These are phyloP conservation scores for Hygrocybe coccinea DNA, from an alignment of 768 basidiomycete genomes.

Conservation along the genomic window DNA sequence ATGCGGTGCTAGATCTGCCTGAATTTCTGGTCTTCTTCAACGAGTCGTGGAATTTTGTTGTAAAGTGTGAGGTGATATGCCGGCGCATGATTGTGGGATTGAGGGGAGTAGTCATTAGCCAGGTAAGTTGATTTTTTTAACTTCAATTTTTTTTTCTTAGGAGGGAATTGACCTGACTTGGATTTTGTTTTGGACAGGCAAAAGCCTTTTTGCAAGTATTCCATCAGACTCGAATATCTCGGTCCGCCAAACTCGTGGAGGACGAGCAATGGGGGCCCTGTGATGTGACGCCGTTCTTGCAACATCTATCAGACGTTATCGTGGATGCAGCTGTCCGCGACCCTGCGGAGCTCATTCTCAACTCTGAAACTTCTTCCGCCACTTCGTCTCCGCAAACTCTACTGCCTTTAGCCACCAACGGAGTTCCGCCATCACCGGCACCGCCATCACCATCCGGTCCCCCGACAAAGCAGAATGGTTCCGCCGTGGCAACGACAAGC, in stretches of 20 bases:
- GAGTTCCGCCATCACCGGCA: slow-evolving; percentile 13
- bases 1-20: slow-evolving; percentile 62
- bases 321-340: slow-evolving; percentile 80
- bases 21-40: slow-evolving; percentile 82
- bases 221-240: slow-evolving; percentile 74
- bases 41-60: slow-evolving; percentile 84
- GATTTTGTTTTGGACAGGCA: slow-evolving; percentile 44
- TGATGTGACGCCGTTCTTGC: slow-evolving; percentile 63
- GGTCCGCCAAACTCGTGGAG: slow-evolving; percentile 86
- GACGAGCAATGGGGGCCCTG: slow-evolving; percentile 91
- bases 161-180: slow-evolving; percentile 1
- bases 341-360: slow-evolving; percentile 59
- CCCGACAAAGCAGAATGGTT: slow-evolving; percentile 15
- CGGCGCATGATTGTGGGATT: slow-evolving; percentile 90
- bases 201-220: slow-evolving; percentile 83
- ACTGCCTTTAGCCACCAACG: slow-evolving; percentile 16
- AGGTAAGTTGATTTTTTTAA: slow-evolving; percentile 43
- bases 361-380: slow-evolving; percentile 21
- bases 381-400: slow-evolving; percentile 13
- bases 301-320: slow-evolving; percentile 67
- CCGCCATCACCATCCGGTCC: slow-evolving; percentile 15
- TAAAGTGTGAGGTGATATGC: slow-evolving; percentile 80
- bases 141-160: background rate
- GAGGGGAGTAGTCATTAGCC: slow-evolving; percentile 77
- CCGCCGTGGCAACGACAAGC: slow-evolving; percentile 20